phyloP scores from a whole-genome alignment of 2,329 filamentous ascomycete species.

The Penicillium janthinellum region DNA sequence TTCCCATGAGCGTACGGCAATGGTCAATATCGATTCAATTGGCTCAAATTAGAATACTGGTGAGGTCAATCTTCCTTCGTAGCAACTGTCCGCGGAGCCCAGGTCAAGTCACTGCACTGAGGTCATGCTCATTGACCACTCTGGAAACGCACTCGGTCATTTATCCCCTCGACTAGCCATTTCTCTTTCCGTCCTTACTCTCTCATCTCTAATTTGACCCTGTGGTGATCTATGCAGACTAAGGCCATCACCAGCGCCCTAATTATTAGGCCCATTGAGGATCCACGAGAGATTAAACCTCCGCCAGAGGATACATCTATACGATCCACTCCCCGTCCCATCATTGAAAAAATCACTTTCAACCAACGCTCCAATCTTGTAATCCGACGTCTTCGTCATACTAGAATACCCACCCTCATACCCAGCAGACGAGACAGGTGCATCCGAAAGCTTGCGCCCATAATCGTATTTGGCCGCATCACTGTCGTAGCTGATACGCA shows the following conservation, averaged over 20 bases:
- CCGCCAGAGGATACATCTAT: not conserved
- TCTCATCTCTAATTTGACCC: no score
- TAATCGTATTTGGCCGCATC: not conserved
- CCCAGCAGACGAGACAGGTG: not conserved
- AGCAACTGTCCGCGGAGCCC: no score
- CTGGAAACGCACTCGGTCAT: no score
- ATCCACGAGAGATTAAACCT: slow-evolving; percentile 1
- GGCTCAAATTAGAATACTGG: no score
- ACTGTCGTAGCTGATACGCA: not conserved
- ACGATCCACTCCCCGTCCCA: not conserved
- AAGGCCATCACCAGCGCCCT: not conserved
- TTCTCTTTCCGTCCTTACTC: no score
- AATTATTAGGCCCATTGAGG: not conserved
- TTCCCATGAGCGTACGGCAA: no score
- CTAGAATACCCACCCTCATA: not conserved
- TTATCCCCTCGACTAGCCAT: no score
- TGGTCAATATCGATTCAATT: no score
- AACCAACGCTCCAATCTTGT: not conserved
- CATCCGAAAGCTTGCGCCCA: not conserved
- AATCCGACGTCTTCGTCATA: slow-evolving; percentile 1
- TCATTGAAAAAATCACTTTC: slow-evolving; percentile 2
- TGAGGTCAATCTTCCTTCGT: no score
- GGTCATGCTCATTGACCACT: no score
- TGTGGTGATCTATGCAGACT: no score
- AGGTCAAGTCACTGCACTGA: no score